Conservation (phyloP, 345 rosid species). For the Gossypium mustelinum region DNA sequence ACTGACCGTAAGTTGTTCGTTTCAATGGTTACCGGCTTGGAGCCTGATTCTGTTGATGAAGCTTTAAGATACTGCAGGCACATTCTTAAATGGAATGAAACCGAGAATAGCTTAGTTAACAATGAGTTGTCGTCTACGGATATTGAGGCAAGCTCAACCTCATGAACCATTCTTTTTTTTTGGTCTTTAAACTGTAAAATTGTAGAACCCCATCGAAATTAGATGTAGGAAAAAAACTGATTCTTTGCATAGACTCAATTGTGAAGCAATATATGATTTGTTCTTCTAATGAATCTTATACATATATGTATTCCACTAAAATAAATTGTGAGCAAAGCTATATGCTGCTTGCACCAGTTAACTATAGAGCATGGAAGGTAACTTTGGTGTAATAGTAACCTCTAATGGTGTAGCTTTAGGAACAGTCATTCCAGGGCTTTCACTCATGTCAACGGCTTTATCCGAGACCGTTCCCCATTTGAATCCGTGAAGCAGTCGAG, state of each 20-base stretch:
- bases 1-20: slow-evolving; percentile 61
- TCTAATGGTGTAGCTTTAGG: slow-evolving; percentile 48
- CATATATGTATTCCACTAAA: neutral
- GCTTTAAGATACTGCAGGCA: slow-evolving; percentile 61
- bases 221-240: neutral
- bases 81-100: slow-evolving; percentile 57
- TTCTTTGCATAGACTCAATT: slow-evolving; percentile 1
- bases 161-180: slow-evolving; percentile 3
- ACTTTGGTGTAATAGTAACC: slow-evolving; percentile 41
- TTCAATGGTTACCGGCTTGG: slow-evolving; percentile 46
- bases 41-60: slow-evolving; percentile 54
- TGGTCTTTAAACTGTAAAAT: neutral
- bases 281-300: neutral
- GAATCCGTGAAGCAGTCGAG: slow-evolving; percentile 24
- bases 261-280: neutral
- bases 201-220: neutral
- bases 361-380: slow-evolving; percentile 12
- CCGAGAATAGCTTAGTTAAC: slow-evolving; percentile 25
- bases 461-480: slow-evolving; percentile 23
- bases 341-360: neutral
- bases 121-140: slow-evolving; percentile 43
- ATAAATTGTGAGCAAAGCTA: neutral
- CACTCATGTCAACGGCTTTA: slow-evolving; percentile 33
- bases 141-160: slow-evolving; percentile 50
- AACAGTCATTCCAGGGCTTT: slow-evolving; percentile 38